phyloP scores from a whole-genome alignment of 345 rosid species.

The Eucalyptus regnans region DNA sequence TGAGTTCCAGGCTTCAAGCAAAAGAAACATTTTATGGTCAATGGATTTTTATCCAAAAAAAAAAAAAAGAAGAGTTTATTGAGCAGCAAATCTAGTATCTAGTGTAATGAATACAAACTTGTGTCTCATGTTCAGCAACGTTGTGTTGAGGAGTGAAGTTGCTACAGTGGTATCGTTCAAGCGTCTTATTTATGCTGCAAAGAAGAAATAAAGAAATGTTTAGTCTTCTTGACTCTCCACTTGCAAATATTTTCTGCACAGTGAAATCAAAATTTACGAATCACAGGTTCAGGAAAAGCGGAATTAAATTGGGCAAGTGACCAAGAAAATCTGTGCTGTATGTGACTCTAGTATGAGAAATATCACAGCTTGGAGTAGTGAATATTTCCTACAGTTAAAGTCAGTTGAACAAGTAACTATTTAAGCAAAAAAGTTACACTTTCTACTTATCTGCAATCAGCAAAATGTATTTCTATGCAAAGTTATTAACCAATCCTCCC shows the following conservation, averaged over 20 bases:
- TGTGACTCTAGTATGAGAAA: neutral
- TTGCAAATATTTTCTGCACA: neutral
- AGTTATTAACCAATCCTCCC: no score
- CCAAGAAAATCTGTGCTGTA: neutral
- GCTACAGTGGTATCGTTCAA: constrained; percentile 66
- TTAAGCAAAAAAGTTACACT: no score
- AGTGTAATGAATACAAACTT: constrained; percentile 16
- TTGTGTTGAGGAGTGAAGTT: constrained; percentile 44
- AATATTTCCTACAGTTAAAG: neutral
- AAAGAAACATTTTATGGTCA: neutral
- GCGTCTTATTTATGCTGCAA: constrained; percentile 44
- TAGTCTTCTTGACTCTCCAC: neutral
- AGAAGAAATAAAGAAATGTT: neutral
- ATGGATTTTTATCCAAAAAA: no score
- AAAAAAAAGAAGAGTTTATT: neutral
- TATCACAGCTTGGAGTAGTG: neutral
- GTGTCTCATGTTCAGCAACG: constrained; percentile 50
- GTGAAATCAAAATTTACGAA: neutral
- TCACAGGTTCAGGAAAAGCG: neutral
- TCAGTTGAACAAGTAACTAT: neutral
- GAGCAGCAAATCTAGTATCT: neutral
- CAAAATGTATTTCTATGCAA: no score
- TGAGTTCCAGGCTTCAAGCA: neutral
- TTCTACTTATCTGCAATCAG: no score
- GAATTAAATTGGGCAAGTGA: neutral